A percentile compares a stretch with the other conserved stretches of the same genome.
Evolutionary conservation across 148 eudicot species (phyloP).

Genomic region (Rhododendron williamsianum): DNA sequence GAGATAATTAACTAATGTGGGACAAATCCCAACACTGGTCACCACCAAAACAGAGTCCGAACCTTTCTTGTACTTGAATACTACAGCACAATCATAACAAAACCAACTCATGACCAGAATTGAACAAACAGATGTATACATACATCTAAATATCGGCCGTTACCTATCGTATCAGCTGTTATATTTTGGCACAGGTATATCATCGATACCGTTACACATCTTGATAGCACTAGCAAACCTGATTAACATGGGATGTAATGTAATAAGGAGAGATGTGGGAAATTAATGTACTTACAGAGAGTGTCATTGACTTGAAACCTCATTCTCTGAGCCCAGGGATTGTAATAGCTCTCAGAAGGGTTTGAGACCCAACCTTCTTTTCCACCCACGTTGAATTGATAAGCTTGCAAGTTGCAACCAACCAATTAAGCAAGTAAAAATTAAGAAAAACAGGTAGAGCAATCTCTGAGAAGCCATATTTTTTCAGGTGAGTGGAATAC

Average conservation of each 20-base stretch:
- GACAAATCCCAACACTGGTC: too few species aligned
- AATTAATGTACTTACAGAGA: conserved; percentile 35
- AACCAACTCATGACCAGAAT: too few species aligned
- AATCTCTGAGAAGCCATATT: not conserved
- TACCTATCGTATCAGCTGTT: too few species aligned
- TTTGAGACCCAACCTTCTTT: conserved; percentile 52
- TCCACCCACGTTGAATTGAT: conserved; percentile 57
- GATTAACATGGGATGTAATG: too few species aligned
- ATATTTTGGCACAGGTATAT: too few species aligned
- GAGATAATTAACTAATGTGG: too few species aligned
- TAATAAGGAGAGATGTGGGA: not conserved
- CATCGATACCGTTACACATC: not conserved
- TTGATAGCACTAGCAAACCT: not conserved
- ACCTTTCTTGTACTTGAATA: conserved; percentile 45
- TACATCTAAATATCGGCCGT: too few species aligned
- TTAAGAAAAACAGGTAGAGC: not conserved
- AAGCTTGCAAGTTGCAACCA: conserved; percentile 25
- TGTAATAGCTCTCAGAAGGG: conserved; percentile 46
- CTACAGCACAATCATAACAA: conserved; percentile 19
- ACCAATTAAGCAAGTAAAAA: not conserved
- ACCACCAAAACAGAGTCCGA: conserved; percentile 60
- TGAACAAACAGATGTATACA: too few species aligned
- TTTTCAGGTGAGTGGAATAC: not conserved
- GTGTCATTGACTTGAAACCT: conserved; percentile 64
- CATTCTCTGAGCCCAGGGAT: conserved; percentile 50